Evolutionary conservation across 345 rosid genomes (phyloP).

Genomic region (Tarenaya hassleriana): DNA sequence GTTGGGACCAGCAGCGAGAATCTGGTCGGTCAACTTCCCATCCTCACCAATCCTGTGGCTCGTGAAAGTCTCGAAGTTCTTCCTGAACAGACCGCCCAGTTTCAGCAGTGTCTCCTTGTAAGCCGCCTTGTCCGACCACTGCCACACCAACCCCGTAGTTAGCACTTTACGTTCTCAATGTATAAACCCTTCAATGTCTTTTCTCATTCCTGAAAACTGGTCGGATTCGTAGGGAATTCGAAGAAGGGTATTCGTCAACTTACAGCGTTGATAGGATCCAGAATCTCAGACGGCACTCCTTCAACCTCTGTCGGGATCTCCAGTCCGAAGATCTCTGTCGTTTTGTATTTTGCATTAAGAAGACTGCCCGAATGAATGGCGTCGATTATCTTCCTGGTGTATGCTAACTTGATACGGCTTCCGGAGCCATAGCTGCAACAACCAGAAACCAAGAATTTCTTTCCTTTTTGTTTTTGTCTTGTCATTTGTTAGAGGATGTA

Average conservation of each 20-base stretch:
- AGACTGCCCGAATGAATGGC: conserved; percentile 87
- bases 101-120: conserved; percentile 69
- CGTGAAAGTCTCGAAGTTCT: conserved; percentile 72
- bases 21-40: conserved; percentile 63
- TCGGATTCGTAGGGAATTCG: background rate
- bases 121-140: conserved; percentile 81
- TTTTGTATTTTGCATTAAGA: conserved; percentile 54
- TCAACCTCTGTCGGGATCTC: conserved; percentile 70
- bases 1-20: conserved; percentile 77
- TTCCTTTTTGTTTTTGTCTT: background rate
- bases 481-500: too few relatives aligned
- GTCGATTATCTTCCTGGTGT: conserved; percentile 84
- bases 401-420: conserved; percentile 69
- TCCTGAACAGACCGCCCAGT: conserved; percentile 75
- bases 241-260: conserved; percentile 20
- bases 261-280: conserved; percentile 77
- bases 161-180: too few relatives aligned
- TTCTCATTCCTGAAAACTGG: background rate
- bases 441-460: too few relatives aligned
- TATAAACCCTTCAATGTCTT: too few relatives aligned
- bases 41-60: conserved; percentile 69
- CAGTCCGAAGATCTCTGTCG: conserved; percentile 72
- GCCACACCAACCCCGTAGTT: too few relatives aligned
- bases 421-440: conserved; percentile 80
- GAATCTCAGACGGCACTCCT: conserved; percentile 85